These are phyloP conservation scores for Penicillium italicum DNA, from an alignment of 2,329 filamentous ascomycete genomes.

Conservation along the genomic window DNA sequence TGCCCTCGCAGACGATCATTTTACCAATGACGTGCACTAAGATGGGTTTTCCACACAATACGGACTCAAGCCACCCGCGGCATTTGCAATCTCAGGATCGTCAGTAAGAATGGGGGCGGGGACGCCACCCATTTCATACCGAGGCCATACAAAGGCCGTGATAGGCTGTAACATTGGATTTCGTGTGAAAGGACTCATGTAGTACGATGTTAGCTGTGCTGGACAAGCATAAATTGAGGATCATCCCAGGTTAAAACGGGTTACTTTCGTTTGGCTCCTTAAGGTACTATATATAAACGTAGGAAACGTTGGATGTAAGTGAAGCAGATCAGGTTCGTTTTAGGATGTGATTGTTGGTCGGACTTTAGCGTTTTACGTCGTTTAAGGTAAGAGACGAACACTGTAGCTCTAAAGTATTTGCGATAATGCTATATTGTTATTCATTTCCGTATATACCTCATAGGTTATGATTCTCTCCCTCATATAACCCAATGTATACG, in stretches of 20 bases:
- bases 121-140: background rate
- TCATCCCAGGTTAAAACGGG: background rate
- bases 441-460: too few species aligned
- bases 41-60: background rate
- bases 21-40: background rate
- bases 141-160: too few species aligned
- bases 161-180: background rate
- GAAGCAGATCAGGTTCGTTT: background rate
- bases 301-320: background rate
- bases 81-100: slow-evolving; percentile 1
- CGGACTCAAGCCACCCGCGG: background rate
- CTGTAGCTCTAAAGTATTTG: background rate
- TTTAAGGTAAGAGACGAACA: background rate
- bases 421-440: too few species aligned
- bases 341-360: background rate
- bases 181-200: background rate
- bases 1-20: background rate
- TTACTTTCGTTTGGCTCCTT: background rate
- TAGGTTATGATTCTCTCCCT: too few species aligned
- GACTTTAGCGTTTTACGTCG: background rate
- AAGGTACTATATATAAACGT: background rate
- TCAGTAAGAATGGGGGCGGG: slow-evolving; percentile 4
- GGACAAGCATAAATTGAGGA: background rate
- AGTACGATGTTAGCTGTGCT: background rate
- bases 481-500: too few species aligned